Evolutionary conservation across 331 rosid genomes (phyloP).

Genomic region (Quercus phellos): DNA sequence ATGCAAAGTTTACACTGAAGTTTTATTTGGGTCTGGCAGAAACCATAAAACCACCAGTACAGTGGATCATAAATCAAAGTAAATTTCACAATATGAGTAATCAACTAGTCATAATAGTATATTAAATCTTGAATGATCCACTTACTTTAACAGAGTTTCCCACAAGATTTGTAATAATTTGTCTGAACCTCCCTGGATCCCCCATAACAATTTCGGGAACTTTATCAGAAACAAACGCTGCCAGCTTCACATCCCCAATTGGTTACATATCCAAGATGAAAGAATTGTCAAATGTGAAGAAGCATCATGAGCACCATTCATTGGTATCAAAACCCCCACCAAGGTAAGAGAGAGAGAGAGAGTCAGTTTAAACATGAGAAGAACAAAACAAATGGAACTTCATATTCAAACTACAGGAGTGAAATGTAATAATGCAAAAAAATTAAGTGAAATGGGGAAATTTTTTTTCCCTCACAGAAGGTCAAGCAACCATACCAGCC

Average conservation of each 20-base stretch:
- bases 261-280: constrained; percentile 15
- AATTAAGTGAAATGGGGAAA: not conserved
- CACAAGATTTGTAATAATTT: constrained; percentile 90
- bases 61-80: not conserved
- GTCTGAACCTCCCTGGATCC: constrained; percentile 98
- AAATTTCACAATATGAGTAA: constrained; percentile 1
- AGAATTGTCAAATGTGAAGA: constrained; percentile 17
- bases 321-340: not conserved
- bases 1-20: not conserved
- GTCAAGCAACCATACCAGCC: constrained; percentile 8
- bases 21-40: not conserved
- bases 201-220: constrained; percentile 87
- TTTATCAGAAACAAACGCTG: constrained; percentile 92
- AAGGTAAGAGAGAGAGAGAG: not conserved
- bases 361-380: constrained; percentile 13
- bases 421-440: not conserved
- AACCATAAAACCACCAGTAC: not conserved
- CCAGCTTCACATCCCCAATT: constrained; percentile 64
- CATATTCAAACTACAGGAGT: not conserved
- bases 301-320: constrained; percentile 14
- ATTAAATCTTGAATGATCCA: not conserved
- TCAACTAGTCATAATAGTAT: not conserved
- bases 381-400: constrained; percentile 2
- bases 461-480: not conserved
- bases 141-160: constrained; percentile 96